Evolutionary conservation across 208 protist genomes (phyloP), one percentile per base, ranked within the genome.

Genomic region (Crithidia expoeki): DNA sequence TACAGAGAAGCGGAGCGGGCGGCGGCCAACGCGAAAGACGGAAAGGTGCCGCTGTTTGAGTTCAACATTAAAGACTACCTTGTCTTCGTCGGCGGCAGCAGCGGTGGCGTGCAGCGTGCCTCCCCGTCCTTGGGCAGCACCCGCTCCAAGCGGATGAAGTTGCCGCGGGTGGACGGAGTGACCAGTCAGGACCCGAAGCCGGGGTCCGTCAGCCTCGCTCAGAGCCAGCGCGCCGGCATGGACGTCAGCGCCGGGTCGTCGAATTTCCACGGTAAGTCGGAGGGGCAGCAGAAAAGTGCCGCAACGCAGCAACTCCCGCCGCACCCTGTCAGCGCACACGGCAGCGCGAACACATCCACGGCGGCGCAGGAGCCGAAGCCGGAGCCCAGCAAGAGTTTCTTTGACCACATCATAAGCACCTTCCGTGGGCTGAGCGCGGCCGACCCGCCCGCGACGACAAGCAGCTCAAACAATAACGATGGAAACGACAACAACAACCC

Each of bases 1-100:
- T 91, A 85, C 59, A 58, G 62, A 1, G 69, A 77, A 30, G 71
- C 69, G 6, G 69, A 82, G 56, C 32, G 42, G 46, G 75, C 62
- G 33, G 70, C 53, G 28, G 61, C 40, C 17, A 49, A 56, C 19
- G 52, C 70, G 23, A 69, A 69, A 9, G 46, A 46, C 7, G 44
- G 44, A 36, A 68, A 47, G 38, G 23, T 33, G 55, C 70, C 61
- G 27, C n/a, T 16, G 33, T 76, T 81, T 32, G 62, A 55, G 19
- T 60, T 80, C 28, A 68, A 80, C 53, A 51, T 80, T 38, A 66
- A 69, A 2, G 44, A 69, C 21, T 59, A 19, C 68, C 28, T 59
- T 52, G 33, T 38, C 51, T 49, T 73, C 10, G 19, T 72, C 7
- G 65, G 73, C 23, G 50, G 73, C 60, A 59, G 73, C 59, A 67